Evolutionary conservation across 1,284 basidiomycete genomes (phyloP), one percentile per base, ranked within the genome.

Genomic region (Trametes pubescens): DNA sequence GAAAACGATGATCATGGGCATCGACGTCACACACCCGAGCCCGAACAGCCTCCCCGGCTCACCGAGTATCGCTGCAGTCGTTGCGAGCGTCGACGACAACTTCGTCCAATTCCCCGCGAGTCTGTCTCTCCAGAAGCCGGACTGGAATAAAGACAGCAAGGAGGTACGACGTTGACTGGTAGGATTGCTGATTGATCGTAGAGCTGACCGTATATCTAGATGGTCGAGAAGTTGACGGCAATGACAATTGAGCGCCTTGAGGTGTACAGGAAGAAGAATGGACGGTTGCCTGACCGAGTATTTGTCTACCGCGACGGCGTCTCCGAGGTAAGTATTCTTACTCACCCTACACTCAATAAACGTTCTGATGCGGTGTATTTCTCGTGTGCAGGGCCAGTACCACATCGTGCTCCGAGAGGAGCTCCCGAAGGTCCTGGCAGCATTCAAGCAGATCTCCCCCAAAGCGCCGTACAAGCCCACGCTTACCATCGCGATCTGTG

Each of bases 1-100:
- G 71, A 82, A 82, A 63, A 92, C 92, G 18, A 94, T 94, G 87
- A 77, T 94, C 72, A 87, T 94, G 11, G 93, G 92, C 0, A 88
- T 90, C 47, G 90, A 94, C 69, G 92, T 94, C 1, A 92, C 90
- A 0, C 91, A 94, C 73, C 87, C 90, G 1, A 81, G 86, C 0
- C 84, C 82, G 0, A 79, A 76, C 9, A 86, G 86, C 73, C 73
- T 76, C 55, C 79, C 79, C 13, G 90, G 88, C 14, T 86, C 88
- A 1, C 92, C 92, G 0, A 93, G 91, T 0, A 87, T 94, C 40
- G 89, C 88, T 2, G 91, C 90, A 0, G 88, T 94, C 5, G 92
- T 93, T 0, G 91, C 88, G 0, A 93, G 86, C 65, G 74, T 86
- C 6, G 90, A 94, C 71, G 74, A 81, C 16, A 72, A 80, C 16